Evolutionary conservation across 2,329 filamentous ascomycete genomes (phyloP).

Genomic region (Hypomyces perniciosus): DNA sequence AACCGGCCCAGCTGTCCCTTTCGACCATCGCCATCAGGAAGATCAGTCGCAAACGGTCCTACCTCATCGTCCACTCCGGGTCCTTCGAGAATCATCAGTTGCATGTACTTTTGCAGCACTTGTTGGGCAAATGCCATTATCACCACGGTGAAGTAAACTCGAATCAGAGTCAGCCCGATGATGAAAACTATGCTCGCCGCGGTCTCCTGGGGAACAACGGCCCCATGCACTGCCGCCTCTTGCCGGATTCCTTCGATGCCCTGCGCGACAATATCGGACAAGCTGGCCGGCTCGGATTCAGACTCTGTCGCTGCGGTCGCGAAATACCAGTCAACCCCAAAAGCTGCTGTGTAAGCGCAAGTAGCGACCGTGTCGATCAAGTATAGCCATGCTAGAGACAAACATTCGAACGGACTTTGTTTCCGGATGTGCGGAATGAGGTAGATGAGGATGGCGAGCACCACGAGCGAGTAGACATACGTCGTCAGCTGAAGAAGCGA

Average conservation of each 20-base stretch:
- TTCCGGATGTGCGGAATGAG: conserved; percentile 75
- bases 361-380: conserved; percentile 77
- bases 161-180: conserved; percentile 63
- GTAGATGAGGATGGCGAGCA: conserved; percentile 61
- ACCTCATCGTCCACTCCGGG: conserved; percentile 42
- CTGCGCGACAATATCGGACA: conserved; percentile 24
- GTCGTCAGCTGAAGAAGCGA: conserved; percentile 80
- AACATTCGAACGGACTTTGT: conserved; percentile 70
- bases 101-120: conserved; percentile 62
- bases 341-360: conserved; percentile 72
- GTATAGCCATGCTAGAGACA: conserved; percentile 81
- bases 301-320: conserved; percentile 45
- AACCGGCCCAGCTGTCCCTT: conserved; percentile 69
- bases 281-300: conserved; percentile 18
- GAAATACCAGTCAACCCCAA: conserved; percentile 82
- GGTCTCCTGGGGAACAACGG: conserved; percentile 49
- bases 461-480: conserved; percentile 78
- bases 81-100: conserved; percentile 42
- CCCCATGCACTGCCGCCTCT: conserved; percentile 29
- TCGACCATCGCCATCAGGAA: conserved; percentile 73
- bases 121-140: conserved; percentile 77
- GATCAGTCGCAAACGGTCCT: conserved; percentile 62
- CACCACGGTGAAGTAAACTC: conserved; percentile 78
- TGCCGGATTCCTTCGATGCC: conserved; percentile 29
- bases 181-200: conserved; percentile 74